Evolutionary conservation across 495 filamentous ascomycete genomes (phyloP).

Genomic region (Bathelium albidoporum): DNA sequence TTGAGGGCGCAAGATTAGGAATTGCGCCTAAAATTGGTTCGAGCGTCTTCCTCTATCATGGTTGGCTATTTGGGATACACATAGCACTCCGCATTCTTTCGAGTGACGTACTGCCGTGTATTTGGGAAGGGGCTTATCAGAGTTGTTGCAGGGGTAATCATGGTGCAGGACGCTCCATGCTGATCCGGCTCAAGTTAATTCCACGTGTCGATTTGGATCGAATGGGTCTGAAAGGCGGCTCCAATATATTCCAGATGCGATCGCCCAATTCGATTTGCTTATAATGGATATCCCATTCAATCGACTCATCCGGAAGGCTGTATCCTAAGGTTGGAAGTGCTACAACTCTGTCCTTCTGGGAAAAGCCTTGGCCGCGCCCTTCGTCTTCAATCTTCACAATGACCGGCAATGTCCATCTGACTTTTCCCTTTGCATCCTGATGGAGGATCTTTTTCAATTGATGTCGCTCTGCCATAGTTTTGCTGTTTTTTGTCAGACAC

Average conservation of each 20-base stretch:
- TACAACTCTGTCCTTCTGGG: constrained; percentile 10
- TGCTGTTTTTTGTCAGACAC: not conserved
- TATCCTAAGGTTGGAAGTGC: constrained; percentile 17
- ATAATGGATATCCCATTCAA: constrained; percentile 21
- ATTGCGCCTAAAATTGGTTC: too few species aligned
- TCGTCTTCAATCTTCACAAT: constrained; percentile 6
- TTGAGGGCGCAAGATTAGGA: too few species aligned
- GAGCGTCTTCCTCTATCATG: too few species aligned
- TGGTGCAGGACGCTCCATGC: too few species aligned
- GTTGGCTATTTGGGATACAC: too few species aligned
- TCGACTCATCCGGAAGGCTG: not conserved
- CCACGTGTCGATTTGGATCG: not conserved
- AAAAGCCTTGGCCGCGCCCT: not conserved
- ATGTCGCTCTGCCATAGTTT: not conserved
- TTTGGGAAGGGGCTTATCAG: too few species aligned
- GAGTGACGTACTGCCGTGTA: too few species aligned
- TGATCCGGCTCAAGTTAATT: not conserved
- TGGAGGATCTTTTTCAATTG: not conserved
- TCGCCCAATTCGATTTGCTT: constrained; percentile 22
- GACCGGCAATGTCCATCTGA: constrained; percentile 12
- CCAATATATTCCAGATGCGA: not conserved
- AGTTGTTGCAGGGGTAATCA: too few species aligned
- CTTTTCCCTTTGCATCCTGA: not conserved
- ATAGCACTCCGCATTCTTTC: too few species aligned
- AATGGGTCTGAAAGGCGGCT: not conserved